phyloP scores from a whole-genome alignment of 2,329 filamentous ascomycete genomes.

The Teratosphaeria pseudoeucalypti region DNA sequence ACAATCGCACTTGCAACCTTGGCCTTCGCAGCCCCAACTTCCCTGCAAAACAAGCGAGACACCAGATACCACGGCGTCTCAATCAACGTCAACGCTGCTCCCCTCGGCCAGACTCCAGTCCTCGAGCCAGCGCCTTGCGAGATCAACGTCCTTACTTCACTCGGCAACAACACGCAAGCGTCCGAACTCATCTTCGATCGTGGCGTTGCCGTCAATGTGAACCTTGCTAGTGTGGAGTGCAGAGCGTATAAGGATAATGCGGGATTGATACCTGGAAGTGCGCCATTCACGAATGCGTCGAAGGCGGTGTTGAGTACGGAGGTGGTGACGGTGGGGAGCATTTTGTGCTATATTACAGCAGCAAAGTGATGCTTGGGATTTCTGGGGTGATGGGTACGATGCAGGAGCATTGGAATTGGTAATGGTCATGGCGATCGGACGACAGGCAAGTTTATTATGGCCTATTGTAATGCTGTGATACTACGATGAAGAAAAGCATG shows the following conservation, averaged over 20 bases:
- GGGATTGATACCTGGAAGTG: constrained; percentile 5
- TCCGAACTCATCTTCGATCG: constrained; percentile 7
- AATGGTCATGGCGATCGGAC: neutral
- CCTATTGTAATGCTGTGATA: neutral
- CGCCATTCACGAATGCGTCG: constrained; percentile 14
- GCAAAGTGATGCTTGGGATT: neutral
- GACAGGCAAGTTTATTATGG: neutral
- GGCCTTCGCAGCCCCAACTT: neutral
- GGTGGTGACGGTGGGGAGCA: neutral
- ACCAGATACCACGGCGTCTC: constrained; percentile 9
- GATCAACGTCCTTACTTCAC: constrained; percentile 8
- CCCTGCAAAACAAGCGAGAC: neutral
- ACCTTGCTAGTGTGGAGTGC: constrained; percentile 10
- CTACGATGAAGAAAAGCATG: neutral
- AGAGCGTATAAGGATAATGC: constrained; percentile 10
- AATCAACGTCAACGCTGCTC: constrained; percentile 4
- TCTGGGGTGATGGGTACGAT: neutral
- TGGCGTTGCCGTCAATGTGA: constrained; percentile 2
- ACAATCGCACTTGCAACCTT: neutral
- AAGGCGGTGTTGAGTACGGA: neutral
- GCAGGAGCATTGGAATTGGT: neutral
- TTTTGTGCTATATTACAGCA: constrained; percentile 1
- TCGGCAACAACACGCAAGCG: constrained; percentile 2
- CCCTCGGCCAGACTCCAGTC: neutral
- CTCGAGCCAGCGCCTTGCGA: constrained; percentile 9